phyloP scores from a whole-genome alignment of 768 basidiomycete genomes.

The Mycena sanguinolenta region DNA sequence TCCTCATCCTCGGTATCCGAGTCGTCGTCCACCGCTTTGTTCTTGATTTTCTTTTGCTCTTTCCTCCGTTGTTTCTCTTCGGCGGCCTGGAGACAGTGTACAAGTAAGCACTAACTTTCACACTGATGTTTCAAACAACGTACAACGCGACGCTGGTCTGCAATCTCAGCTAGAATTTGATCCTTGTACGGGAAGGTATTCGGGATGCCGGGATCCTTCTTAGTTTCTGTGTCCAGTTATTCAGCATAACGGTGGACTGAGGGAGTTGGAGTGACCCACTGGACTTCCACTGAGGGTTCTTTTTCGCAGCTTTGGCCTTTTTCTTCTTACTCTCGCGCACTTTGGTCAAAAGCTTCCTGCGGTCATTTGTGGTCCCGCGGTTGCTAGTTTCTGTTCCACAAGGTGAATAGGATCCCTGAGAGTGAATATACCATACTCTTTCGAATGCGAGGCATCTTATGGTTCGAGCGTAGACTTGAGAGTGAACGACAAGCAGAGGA shows the following conservation, averaged over 20 bases:
- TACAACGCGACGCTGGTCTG: conserved; percentile 83
- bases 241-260: conserved; percentile 4
- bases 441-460: conserved; percentile 60
- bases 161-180: conserved; percentile 91
- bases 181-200: conserved; percentile 96
- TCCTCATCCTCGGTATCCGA: conserved; percentile 43
- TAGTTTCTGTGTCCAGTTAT: conserved; percentile 65
- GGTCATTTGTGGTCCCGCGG: conserved; percentile 78
- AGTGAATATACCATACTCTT: conserved; percentile 64
- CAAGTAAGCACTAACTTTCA: background rate
- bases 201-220: conserved; percentile 94
- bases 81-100: conserved; percentile 65
- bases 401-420: conserved; percentile 28
- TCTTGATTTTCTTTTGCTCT: conserved; percentile 67
- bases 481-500: background rate
- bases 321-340: conserved; percentile 84
- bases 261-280: conserved; percentile 63
- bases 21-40: conserved; percentile 43
- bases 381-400: conserved; percentile 82
- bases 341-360: conserved; percentile 81
- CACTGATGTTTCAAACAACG: conserved; percentile 38
- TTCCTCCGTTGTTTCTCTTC: conserved; percentile 81
- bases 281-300: conserved; percentile 89
- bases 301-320: conserved; percentile 78
- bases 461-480: background rate